Conservation (phyloP, 1,284 basidiomycete species). For the Microbotryum silenes-acaulis region DNA sequence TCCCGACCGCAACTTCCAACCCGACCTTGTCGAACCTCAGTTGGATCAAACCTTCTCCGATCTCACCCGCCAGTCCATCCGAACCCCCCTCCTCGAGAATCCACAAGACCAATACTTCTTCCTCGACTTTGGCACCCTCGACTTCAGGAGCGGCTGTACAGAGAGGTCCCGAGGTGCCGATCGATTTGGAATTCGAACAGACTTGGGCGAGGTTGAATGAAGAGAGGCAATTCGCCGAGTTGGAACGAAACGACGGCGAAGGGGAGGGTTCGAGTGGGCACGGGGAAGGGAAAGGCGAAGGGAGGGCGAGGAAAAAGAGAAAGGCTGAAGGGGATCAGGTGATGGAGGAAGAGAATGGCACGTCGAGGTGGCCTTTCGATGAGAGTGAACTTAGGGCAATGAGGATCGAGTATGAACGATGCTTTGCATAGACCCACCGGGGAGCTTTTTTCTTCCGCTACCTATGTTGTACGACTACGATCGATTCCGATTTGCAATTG, state of each 20-base stretch:
- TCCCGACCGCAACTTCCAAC: constrained; percentile 28
- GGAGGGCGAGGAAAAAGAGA: too few species aligned
- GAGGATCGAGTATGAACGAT: too few species aligned
- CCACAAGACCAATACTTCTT: too few species aligned
- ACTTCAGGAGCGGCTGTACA: too few species aligned
- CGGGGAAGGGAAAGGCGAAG: too few species aligned
- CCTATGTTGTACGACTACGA: background rate
- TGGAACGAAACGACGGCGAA: background rate
- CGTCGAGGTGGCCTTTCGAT: too few species aligned
- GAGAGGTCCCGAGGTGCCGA: too few species aligned
- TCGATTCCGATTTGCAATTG: background rate
- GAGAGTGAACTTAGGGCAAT: too few species aligned
- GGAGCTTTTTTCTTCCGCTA: background rate
- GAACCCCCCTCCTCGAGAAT: constrained; percentile 1
- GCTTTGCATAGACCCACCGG: too few species aligned
- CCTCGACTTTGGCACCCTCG: too few species aligned
- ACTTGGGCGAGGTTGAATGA: background rate
- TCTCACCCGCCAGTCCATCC: constrained; percentile 36
- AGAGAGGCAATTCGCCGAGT: background rate
- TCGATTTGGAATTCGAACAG: background rate
- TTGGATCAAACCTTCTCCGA: constrained; percentile 27
- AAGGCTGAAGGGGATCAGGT: too few species aligned
- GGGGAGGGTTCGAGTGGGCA: background rate
- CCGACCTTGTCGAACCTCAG: constrained; percentile 35
- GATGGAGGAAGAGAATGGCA: too few species aligned